Conservation (phyloP, 2,329 filamentous ascomycete genomes). For the Blastomyces parvus region DNA sequence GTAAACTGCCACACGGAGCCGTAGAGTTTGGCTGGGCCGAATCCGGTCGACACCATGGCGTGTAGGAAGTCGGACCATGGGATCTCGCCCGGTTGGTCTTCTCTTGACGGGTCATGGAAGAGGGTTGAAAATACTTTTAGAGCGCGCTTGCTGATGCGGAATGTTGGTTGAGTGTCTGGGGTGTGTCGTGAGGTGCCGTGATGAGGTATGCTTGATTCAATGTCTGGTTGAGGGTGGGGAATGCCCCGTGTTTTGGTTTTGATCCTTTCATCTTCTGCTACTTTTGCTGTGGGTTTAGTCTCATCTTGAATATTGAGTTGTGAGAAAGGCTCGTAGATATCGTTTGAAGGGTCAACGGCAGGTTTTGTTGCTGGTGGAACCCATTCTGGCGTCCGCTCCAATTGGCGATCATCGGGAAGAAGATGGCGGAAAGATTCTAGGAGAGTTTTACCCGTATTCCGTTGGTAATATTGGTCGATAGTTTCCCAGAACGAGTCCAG, state of each 20-base stretch:
- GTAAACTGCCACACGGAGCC: slow-evolving; percentile 52
- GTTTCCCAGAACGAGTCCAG: slow-evolving; percentile 41
- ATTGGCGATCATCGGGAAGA: slow-evolving; percentile 7
- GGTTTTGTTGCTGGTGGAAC: slow-evolving; percentile 23
- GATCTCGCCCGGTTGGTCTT: slow-evolving; percentile 39
- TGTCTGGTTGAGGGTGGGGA: neutral
- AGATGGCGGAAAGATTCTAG: slow-evolving; percentile 8
- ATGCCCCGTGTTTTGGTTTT: slow-evolving; percentile 8
- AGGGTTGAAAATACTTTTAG: slow-evolving; percentile 35
- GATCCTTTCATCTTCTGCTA: neutral
- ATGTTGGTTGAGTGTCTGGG: slow-evolving; percentile 19
- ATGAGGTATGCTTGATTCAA: neutral
- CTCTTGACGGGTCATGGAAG: slow-evolving; percentile 28
- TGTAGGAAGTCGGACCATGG: slow-evolving; percentile 45
- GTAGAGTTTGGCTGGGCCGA: slow-evolving; percentile 47
- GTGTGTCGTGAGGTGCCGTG: neutral
- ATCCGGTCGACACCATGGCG: slow-evolving; percentile 43
- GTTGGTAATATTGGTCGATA: slow-evolving; percentile 21
- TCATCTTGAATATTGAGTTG: neutral
- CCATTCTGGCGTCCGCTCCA: slow-evolving; percentile 44
- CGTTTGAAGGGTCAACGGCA: neutral
- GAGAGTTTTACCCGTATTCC: slow-evolving; percentile 6
- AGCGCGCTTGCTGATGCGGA: slow-evolving; percentile 29
- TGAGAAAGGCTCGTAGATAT: slow-evolving; percentile 4
- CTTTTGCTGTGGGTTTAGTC: neutral